A percentile compares a stretch with the other conserved stretches of the same genome.
Evolutionary conservation across 2,329 filamentous ascomycete species (phyloP).

Genomic region (Penicillium sp.): DNA sequence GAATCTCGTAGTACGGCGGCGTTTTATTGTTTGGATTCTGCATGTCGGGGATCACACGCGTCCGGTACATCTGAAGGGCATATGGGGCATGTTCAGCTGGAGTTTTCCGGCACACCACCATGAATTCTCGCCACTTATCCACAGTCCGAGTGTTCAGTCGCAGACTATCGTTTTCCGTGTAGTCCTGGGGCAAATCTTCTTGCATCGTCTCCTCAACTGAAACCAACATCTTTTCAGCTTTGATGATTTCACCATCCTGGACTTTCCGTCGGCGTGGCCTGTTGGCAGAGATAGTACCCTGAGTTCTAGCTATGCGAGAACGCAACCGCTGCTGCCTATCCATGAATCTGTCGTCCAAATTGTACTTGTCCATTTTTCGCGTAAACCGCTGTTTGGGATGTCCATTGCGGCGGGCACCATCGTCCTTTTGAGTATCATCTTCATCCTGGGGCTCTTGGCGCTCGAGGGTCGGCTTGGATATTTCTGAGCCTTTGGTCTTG

Average conservation of each 20-base stretch:
- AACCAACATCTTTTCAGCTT: conserved; percentile 64
- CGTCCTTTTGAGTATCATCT: conserved; percentile 17
- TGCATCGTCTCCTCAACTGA: conserved; percentile 52
- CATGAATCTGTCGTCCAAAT: conserved; percentile 41
- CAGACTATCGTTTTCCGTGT: conserved; percentile 58
- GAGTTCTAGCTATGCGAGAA: conserved; percentile 35
- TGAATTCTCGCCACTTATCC: conserved; percentile 62
- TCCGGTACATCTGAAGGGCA: conserved; percentile 56
- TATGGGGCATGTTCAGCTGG: conserved; percentile 51
- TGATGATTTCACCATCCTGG: conserved; percentile 57
- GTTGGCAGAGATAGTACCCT: conserved; percentile 31
- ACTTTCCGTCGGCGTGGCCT: conserved; percentile 36
- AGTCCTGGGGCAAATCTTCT: conserved; percentile 53
- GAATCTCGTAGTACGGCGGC: conserved; percentile 53
- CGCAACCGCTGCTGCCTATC: conserved; percentile 39
- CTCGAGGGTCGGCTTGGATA: conserved; percentile 23
- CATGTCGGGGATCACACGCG: conserved; percentile 57
- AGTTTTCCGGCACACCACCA: conserved; percentile 56
- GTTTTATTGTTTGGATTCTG: conserved; percentile 50
- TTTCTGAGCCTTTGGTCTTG: conserved; percentile 13
- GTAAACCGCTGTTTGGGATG: conserved; percentile 18
- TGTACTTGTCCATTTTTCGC: conserved; percentile 40
- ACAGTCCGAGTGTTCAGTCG: conserved; percentile 53
- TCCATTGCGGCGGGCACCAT: conserved; percentile 4
- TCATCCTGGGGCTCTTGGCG: conserved; percentile 33